A percentile compares a stretch with the other conserved stretches of the same genome.
Conservation (phyloP, 1,139 yeast genomes). For the Geotrichum macrosporum region DNA sequence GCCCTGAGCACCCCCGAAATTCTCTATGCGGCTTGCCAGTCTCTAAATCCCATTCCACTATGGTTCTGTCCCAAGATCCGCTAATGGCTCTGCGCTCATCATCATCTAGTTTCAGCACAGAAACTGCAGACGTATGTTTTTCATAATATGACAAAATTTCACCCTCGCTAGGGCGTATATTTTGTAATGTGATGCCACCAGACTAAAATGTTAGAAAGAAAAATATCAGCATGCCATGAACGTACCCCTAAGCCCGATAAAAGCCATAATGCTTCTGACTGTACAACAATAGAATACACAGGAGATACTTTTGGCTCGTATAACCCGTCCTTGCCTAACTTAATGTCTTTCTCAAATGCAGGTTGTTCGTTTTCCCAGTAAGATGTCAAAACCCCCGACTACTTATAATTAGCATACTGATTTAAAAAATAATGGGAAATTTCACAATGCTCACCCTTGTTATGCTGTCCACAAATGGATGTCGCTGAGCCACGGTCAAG, state of each 20-base stretch:
- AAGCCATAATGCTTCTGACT: slow-evolving; percentile 78
- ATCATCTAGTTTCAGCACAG: slow-evolving; percentile 60
- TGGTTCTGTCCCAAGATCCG: slow-evolving; percentile 82
- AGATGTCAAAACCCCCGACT: slow-evolving; percentile 72
- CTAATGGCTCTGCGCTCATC: slow-evolving; percentile 62
- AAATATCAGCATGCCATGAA: too few relatives aligned
- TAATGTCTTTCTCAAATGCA: slow-evolving; percentile 45
- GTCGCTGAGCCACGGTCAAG: slow-evolving; percentile 85
- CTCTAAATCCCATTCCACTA: slow-evolving; percentile 77
- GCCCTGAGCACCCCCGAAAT: slow-evolving; percentile 59
- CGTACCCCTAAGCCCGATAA: slow-evolving; percentile 64
- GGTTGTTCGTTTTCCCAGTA: slow-evolving; percentile 98
- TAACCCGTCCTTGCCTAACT: slow-evolving; percentile 41
- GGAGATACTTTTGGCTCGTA: slow-evolving; percentile 56
- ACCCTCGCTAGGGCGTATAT: slow-evolving; percentile 83
- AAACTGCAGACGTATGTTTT: slow-evolving; percentile 70
- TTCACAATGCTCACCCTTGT: slow-evolving; percentile 43
- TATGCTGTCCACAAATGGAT: slow-evolving; percentile 80
- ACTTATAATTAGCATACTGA: too few relatives aligned
- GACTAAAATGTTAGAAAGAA: too few relatives aligned
- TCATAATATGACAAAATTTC: slow-evolving; percentile 69
- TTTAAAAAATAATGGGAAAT: too few relatives aligned
- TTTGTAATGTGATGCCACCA: slow-evolving; percentile 85
- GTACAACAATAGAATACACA: slow-evolving; percentile 81
- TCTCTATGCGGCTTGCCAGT: slow-evolving; percentile 54